Evolutionary conservation across 768 basidiomycete genomes (phyloP), one percentile per base, ranked within the genome.

Genomic region (Xerocomellus dryophilus): DNA sequence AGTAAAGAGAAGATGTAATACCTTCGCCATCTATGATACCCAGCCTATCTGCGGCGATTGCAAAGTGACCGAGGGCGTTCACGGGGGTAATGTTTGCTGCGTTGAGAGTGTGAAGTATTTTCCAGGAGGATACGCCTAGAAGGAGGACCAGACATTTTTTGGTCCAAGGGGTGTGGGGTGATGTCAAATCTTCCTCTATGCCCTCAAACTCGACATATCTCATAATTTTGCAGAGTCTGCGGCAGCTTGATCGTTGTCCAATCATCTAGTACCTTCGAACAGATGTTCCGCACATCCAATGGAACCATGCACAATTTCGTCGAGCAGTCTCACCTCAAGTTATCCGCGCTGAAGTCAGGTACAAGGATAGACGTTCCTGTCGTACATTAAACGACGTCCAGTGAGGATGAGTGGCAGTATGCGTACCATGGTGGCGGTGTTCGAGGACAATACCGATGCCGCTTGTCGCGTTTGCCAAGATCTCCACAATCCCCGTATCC

Each of bases 191-290:
- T 62, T 86, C 85, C 2, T 79, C 71, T 45, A 94, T 81, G 1
- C 83, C 88, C 7, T 77, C 70, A 61, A 95, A 87, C 62, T 84
- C 80, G 66, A 96, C 82, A 56, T 86, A 81, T 7, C 79, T 74
- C 82, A 97, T 93, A 66, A 97, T 70, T 88, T 82, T 5, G 93
- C 94, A 35, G 91, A 93, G 73, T 99, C 96, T 6, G 90, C 88
- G 2, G 90, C 81, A 3, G 94, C 79, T 66, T 98, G 95, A 14
- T 81, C 88, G 51, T 98, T 98, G 63, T 86, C 89, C 47, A 99
- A 78, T 81, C 88, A 98, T 20, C 90, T 91, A 56, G 32, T 18
- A 51, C 25, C 46, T 47, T 34, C 51, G 58, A 12, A 21, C 23
- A 61, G 45, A 60, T 23, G 21, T 50, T 45, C 43, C 53, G 31